Percentiles rank a stretch among this genome's conserved stretches.
These are phyloP conservation scores for Senna tora DNA, from an alignment of 306 rosid species.

Conservation along the genomic window DNA sequence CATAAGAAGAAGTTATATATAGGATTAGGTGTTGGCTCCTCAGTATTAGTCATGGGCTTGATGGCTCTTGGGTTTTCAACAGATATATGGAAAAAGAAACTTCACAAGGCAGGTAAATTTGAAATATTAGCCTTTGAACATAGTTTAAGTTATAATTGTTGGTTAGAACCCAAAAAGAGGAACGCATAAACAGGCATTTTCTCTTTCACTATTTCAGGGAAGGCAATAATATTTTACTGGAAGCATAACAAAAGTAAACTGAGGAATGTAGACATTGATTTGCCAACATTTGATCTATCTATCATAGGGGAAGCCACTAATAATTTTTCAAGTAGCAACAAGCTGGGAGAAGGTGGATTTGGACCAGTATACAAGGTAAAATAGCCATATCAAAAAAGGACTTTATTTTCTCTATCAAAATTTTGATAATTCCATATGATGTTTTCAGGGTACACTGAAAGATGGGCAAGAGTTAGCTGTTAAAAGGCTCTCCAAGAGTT, in stretches of 20 bases:
- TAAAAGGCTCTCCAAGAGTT: conserved; percentile 22
- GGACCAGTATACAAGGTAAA: conserved; percentile 44
- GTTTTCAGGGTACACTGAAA: conserved; percentile 5
- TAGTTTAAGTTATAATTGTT: not conserved
- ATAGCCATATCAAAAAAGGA: not conserved
- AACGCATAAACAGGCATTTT: not conserved
- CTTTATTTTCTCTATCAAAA: not conserved
- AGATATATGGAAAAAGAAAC: not conserved
- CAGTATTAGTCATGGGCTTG: not conserved
- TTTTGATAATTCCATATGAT: too few species aligned
- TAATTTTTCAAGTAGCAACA: conserved; percentile 8
- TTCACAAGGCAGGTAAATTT: not conserved
- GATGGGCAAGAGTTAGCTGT: conserved; percentile 30
- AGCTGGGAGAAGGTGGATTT: conserved; percentile 41
- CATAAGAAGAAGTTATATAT: not conserved
- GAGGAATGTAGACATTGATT: conserved; percentile 2
- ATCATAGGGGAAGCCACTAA: conserved; percentile 26
- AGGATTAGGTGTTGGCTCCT: too few species aligned
- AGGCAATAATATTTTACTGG: not conserved
- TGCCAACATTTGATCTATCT: conserved; percentile 17
- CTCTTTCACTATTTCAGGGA: not conserved
- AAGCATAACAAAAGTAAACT: not conserved
- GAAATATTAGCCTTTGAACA: not conserved
- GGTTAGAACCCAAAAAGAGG: too few species aligned
- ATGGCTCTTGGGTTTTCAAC: not conserved